phyloP scores from a whole-genome alignment of 768 basidiomycete species.

The Amyloporia xantha region DNA sequence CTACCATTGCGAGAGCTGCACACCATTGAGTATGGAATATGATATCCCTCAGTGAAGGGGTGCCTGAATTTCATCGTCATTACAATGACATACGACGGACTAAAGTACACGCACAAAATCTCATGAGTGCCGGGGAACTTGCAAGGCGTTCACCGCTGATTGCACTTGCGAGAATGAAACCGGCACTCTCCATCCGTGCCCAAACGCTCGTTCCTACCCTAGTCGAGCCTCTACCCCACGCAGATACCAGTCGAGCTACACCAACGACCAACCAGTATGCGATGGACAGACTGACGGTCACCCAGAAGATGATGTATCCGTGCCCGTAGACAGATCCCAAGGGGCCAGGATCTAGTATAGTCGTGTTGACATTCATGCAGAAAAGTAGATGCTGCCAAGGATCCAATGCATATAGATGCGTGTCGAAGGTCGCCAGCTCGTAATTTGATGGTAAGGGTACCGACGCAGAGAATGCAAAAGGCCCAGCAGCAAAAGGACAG shows the following conservation, averaged over 20 bases:
- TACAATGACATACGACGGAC: constrained; percentile 1
- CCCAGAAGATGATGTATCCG: constrained; percentile 66
- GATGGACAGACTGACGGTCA: constrained; percentile 63
- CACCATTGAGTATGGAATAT: constrained; percentile 94
- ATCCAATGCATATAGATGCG: constrained; percentile 85
- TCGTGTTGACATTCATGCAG: constrained; percentile 74
- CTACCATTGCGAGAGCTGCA: constrained; percentile 83
- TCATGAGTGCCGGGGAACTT: constrained; percentile 75
- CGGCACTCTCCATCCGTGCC: constrained; percentile 72
- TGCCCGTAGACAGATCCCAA: constrained; percentile 55
- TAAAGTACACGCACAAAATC: constrained; percentile 76
- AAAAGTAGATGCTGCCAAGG: constrained; percentile 74
- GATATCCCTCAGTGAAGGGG: constrained; percentile 88
- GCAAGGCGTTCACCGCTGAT: constrained; percentile 88
- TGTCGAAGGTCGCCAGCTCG: constrained; percentile 77
- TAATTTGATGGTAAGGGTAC: constrained; percentile 61
- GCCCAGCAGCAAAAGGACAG: constrained; percentile 77
- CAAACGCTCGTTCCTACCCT: constrained; percentile 56
- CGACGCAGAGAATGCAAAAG: constrained; percentile 73
- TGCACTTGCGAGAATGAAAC: constrained; percentile 87
- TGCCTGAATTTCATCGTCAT: constrained; percentile 43
- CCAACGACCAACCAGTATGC: constrained; percentile 81
- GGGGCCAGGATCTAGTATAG: constrained; percentile 61
- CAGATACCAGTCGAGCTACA: constrained; percentile 74
- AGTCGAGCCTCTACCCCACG: constrained; percentile 70